Conservation (phyloP, 306 rosid genomes). For the Rosa lucieae region DNA sequence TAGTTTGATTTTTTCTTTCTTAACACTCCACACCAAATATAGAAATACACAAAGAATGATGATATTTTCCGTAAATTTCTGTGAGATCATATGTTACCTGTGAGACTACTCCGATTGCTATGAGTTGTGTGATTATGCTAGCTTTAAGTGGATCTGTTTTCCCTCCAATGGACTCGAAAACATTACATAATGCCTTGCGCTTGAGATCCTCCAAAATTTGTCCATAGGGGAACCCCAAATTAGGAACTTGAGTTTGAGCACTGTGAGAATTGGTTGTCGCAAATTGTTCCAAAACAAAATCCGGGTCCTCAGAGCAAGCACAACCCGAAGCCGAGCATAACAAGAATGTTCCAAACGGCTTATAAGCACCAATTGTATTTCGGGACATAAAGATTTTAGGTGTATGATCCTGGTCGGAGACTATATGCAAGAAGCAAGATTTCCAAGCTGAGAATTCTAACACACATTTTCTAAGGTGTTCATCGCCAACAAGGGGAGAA, state of each 20-base stretch:
- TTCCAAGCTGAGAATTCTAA: conserved; percentile 37
- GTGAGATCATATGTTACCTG: conserved; percentile 32
- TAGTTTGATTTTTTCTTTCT: too few species aligned
- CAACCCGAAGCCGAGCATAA: conserved; percentile 38
- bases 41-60: neutral
- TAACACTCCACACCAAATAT: neutral
- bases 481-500: conserved; percentile 62
- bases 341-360: conserved; percentile 69
- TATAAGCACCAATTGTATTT: conserved; percentile 2
- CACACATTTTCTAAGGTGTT: conserved; percentile 35
- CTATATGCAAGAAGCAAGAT: conserved; percentile 29
- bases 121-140: conserved; percentile 40
- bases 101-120: conserved; percentile 29
- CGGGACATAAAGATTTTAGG: conserved; percentile 21
- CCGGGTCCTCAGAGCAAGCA: conserved; percentile 49
- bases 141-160: conserved; percentile 23
- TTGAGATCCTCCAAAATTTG: conserved; percentile 28
- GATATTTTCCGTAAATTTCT: neutral
- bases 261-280: neutral
- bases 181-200: conserved; percentile 15
- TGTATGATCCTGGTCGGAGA: conserved; percentile 44
- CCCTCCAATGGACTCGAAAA: neutral
- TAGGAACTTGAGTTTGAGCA: neutral
- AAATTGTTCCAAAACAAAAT: conserved; percentile 33
- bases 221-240: conserved; percentile 29